Conservation (phyloP, 345 rosid genomes). For the Ceriops tagal region DNA sequence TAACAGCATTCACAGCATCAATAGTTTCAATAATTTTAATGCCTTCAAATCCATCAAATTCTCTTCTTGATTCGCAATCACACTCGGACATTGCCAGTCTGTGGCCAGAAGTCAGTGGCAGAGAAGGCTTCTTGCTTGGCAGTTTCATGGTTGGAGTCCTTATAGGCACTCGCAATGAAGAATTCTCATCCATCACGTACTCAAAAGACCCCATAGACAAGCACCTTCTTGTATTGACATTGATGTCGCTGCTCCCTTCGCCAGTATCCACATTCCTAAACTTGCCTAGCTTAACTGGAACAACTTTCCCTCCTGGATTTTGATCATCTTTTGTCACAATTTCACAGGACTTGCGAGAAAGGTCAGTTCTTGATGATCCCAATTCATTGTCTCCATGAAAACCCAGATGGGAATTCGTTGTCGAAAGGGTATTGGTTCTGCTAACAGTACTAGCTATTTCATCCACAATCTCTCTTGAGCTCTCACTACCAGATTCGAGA, state of each 20-base stretch:
- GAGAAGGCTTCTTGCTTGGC: slow-evolving; percentile 43
- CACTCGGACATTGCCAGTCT: slow-evolving; percentile 65
- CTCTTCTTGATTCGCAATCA: slow-evolving; percentile 61
- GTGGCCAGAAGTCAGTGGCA: slow-evolving; percentile 60
- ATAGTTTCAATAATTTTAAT: slow-evolving; percentile 21
- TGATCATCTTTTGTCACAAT: slow-evolving; percentile 28
- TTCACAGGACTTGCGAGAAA: slow-evolving; percentile 36
- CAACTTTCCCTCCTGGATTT: slow-evolving; percentile 52
- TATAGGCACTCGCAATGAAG: slow-evolving; percentile 72
- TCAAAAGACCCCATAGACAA: slow-evolving; percentile 97
- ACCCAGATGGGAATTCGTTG: slow-evolving; percentile 44
- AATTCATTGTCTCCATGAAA: slow-evolving; percentile 32
- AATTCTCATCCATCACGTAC: slow-evolving; percentile 82
- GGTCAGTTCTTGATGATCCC: slow-evolving; percentile 44
- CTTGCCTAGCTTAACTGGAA: slow-evolving; percentile 86
- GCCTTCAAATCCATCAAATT: slow-evolving; percentile 40
- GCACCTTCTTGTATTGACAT: slow-evolving; percentile 70
- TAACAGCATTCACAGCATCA: slow-evolving; percentile 6
- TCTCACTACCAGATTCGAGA: slow-evolving; percentile 90
- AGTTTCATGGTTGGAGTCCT: slow-evolving; percentile 57
- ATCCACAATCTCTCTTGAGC: slow-evolving; percentile 60
- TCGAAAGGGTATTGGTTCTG: slow-evolving; percentile 34
- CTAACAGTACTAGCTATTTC: slow-evolving; percentile 43
- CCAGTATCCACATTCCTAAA: slow-evolving; percentile 63
- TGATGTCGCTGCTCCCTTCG: slow-evolving; percentile 46